Evolutionary conservation across 163 green algal genomes (phyloP).

Genomic region (Scenedesmus sp.): DNA sequence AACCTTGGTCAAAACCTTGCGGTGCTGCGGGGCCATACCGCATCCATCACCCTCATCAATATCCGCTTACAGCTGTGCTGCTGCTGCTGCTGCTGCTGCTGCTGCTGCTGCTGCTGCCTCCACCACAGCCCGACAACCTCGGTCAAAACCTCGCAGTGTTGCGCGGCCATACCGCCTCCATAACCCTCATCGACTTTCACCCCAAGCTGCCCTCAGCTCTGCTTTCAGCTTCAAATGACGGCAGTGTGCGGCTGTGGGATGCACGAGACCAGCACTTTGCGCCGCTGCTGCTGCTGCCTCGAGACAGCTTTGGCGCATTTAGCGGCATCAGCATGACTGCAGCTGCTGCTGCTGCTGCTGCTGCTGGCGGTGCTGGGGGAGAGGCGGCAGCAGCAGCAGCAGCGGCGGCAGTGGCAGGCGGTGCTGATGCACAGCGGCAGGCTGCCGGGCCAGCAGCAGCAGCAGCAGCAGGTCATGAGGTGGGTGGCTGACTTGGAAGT

Average conservation of each 20-base stretch:
- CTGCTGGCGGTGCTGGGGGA: background rate
- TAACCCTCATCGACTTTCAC: slow-evolving; percentile 84
- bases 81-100: background rate
- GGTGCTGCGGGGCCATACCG: background rate
- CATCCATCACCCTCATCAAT: background rate
- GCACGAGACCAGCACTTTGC: slow-evolving; percentile 49
- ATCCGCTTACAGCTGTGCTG: background rate
- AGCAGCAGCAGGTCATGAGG: background rate
- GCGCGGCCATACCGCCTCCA: slow-evolving; percentile 68
- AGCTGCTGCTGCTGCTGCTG: background rate
- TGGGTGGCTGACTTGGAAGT: background rate
- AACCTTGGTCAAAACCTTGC: no score
- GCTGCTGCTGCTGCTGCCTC: background rate
- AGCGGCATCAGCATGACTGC: background rate
- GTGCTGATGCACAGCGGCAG: background rate
- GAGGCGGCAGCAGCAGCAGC: slow-evolving; percentile 29
- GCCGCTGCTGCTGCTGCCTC: slow-evolving; percentile 45
- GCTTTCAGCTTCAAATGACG: slow-evolving; percentile 85
- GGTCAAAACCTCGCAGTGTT: slow-evolving; percentile 76
- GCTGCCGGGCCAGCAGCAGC: slow-evolving; percentile 14
- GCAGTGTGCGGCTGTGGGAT: slow-evolving; percentile 86
- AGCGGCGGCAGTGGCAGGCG: background rate
- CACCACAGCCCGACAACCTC: slow-evolving; percentile 58
- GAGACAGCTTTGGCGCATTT: background rate
- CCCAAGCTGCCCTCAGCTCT: slow-evolving; percentile 65